Evolutionary conservation across 768 basidiomycete species (phyloP), one percentile per base, ranked within the genome.

Genomic region (Tulasnella sp.): DNA sequence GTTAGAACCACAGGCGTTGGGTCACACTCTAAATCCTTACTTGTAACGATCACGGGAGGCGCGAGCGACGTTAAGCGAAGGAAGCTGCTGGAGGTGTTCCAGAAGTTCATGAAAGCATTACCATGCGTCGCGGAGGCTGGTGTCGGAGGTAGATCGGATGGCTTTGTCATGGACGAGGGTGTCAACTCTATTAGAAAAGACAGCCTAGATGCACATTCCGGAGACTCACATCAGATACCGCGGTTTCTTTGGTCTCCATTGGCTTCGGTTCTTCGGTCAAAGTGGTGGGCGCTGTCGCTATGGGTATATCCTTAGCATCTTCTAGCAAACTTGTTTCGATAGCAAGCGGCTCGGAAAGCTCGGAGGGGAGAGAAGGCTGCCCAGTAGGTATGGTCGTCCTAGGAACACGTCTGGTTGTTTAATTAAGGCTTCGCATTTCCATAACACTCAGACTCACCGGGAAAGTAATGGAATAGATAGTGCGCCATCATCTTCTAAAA

Each of bases 401-500:
- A 15, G 34, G 5, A 5, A 38, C 34, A 38, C 5, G 34, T 15
- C 34, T 38, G 7, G 15, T 38, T 15, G 34, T 38, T 5, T 7
- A 15, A 7, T 38, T 5, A 15, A 15, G 34, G 34, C 15, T 38
- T 38, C 5, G 5, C 34, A 7, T 38, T 38, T 15, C 34, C 15
- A 38, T 38, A 38, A 7, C 15, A 7, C 34, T 38, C 34, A 38
- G 7, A 44, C 62, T 34, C 65, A 88, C 88, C 86, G 78, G 45
- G 82, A 80, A 56, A 89, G 77, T 23, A 86, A 72, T 29, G 78
- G 71, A 81, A 85, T 81, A 72, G 79, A 82, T 55, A 75, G 73
- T 58, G 82, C 76, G 66, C 81, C 76, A 66, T 85, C 82, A 65
- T 89, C 84, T 67, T 86, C 77, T 65, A 91, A 71, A 70, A 88